These are phyloP conservation scores for Pilasporangium apinafurcum DNA, from an alignment of 352 stramenopile genomes.

Conservation along the genomic window DNA sequence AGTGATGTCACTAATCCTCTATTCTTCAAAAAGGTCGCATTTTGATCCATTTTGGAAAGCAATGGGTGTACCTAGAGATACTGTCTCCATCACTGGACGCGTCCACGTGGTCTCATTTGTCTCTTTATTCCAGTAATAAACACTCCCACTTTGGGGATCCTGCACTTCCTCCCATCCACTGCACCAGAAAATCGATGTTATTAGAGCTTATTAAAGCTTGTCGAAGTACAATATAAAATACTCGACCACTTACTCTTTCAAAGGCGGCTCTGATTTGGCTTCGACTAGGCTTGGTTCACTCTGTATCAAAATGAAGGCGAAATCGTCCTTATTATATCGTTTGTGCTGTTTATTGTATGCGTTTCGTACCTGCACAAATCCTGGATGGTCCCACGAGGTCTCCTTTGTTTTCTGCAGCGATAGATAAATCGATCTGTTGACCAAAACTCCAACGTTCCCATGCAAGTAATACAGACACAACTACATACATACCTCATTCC, in stretches of 20 bases:
- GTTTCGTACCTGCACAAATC: not conserved
- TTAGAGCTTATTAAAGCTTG: no score
- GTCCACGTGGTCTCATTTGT: conserved; percentile 76
- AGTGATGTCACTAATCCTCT: no score
- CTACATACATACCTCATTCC: conserved; percentile 50
- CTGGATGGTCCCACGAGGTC: conserved; percentile 65
- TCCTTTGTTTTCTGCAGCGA: conserved; percentile 55
- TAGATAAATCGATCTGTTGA: conserved; percentile 4
- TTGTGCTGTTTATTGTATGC: no score
- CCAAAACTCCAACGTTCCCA: not conserved
- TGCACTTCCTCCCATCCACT: conserved; percentile 62
- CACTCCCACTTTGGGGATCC: conserved; percentile 40
- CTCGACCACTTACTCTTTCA: no score
- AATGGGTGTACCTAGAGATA: conserved; percentile 39
- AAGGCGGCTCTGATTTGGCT: no score
- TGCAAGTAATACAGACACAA: not conserved
- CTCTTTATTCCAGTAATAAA: conserved; percentile 75
- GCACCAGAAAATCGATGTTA: no score
- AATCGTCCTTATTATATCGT: not conserved
- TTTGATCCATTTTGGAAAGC: no score
- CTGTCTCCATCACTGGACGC: conserved; percentile 28
- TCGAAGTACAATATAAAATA: no score
- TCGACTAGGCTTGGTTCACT: not conserved
- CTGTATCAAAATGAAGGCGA: not conserved
- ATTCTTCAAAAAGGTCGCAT: no score